These are phyloP conservation scores for Exophiala dermatitidis DNA, from an alignment of 2,329 filamentous ascomycete genomes.

Conservation along the genomic window DNA sequence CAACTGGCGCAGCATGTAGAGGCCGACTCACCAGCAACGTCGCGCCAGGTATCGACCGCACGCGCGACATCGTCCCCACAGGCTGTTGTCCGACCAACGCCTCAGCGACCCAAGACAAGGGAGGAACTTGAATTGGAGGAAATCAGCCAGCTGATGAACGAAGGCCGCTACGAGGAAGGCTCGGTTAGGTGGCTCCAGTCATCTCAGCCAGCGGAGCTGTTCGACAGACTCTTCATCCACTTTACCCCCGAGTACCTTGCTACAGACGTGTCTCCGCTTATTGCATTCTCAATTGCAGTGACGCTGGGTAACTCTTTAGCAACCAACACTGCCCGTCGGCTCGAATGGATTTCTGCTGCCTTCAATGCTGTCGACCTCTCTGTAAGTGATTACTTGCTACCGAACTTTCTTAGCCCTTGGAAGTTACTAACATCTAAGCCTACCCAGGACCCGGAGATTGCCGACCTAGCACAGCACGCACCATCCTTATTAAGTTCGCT, in stretches of 20 bases:
- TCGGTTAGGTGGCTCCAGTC: constrained; percentile 56
- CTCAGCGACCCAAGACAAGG: constrained; percentile 19
- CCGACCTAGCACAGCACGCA: constrained; percentile 24
- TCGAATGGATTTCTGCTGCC: constrained; percentile 53
- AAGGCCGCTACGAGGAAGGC: constrained; percentile 39
- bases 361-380: constrained; percentile 48
- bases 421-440: constrained; percentile 8
- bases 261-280: constrained; percentile 48
- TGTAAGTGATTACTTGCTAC: constrained; percentile 35
- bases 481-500: constrained; percentile 32
- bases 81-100: constrained; percentile 17
- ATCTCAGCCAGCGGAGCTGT: constrained; percentile 51
- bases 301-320: constrained; percentile 53
- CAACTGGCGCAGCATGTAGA: constrained; percentile 19
- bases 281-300: constrained; percentile 54
- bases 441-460: constrained; percentile 25
- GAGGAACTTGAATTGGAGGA: constrained; percentile 39
- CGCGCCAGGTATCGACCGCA: constrained; percentile 21
- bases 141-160: constrained; percentile 36
- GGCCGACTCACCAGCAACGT: constrained; percentile 28
- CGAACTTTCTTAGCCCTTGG: background rate
- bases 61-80: constrained; percentile 24
- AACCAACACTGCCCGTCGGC: constrained; percentile 47
- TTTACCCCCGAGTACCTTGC: constrained; percentile 50
- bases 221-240: constrained; percentile 54